Conservation (phyloP, 164 flowering plant genomes). For the Buxus sempervirens region DNA sequence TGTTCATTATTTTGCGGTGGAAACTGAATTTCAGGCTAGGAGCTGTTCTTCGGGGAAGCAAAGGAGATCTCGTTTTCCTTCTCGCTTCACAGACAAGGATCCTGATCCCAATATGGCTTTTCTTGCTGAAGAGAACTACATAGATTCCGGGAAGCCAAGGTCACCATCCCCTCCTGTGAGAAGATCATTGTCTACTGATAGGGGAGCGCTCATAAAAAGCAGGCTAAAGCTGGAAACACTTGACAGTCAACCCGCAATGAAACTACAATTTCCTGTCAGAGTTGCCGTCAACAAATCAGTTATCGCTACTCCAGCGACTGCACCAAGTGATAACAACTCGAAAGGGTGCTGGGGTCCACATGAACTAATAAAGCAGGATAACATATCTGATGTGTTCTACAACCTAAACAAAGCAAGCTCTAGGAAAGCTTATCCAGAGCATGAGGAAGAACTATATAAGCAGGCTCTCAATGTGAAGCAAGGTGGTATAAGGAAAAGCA, state of each 20-base stretch:
- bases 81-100: conserved; percentile 51
- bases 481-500: conserved; percentile 65
- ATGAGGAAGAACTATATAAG: conserved; percentile 64
- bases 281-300: conserved; percentile 45
- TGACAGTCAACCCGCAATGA: conserved; percentile 40
- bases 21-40: conserved; percentile 42
- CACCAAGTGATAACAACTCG: conserved; percentile 23
- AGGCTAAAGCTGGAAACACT: conserved; percentile 38
- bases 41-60: conserved; percentile 84
- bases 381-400: conserved; percentile 32
- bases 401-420: conserved; percentile 32
- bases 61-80: conserved; percentile 53
- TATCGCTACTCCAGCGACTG: conserved; percentile 23
- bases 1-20: background rate
- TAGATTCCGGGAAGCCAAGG: conserved; percentile 39
- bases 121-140: conserved; percentile 39
- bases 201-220: conserved; percentile 47
- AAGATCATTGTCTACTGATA: conserved; percentile 77
- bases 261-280: conserved; percentile 45
- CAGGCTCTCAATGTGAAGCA: conserved; percentile 53
- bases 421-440: conserved; percentile 39
- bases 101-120: conserved; percentile 35
- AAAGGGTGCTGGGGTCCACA: conserved; percentile 22
- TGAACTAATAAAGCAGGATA: conserved; percentile 36
- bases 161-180: conserved; percentile 73